Base-by-base conservation (phyloP, 441 rosid species). In the Eutrema salsugineum region DNA sequence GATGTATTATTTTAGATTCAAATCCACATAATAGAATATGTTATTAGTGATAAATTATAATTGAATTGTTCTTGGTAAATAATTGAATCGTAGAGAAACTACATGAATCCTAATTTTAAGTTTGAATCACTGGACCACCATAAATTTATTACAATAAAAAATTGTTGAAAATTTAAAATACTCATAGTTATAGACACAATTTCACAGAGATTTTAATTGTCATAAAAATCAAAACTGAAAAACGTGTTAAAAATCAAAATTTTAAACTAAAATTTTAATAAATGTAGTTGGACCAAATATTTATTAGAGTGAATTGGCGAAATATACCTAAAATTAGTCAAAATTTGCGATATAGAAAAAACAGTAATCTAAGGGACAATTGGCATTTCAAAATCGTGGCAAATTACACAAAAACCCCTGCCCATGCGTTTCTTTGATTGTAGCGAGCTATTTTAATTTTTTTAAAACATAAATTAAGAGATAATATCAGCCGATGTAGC, bases 241-340 rank as follows among this genome's bases (percentile, higher is more conserved):
- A 62, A 50, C 33, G 27, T 64, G 43, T n/a, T 4, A 27, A 16
- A 48, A 12, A 0, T 3, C 0, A 9, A 30, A 55, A 12, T 1
- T 5, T 12, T 9, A 24, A 38, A 38, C 11, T 12, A 30, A 20
- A 32, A 15, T 0, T 27, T 27, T 17, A 40, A 24, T 48, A 49
- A 65, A 66, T 38, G 56, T 4, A 66, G 62, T 32, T 58, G 68
- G 78, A 59, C 62, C 49, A 59, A 59, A 49, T 58, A 67, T 15
- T 35, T 15, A 56, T 40, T 20, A n/a, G n/a, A n/a, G n/a, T n/a
- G n/a, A n/a, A n/a, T n/a, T n/a, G n/a, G n/a, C n/a, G n/a, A n/a
- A n/a, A n/a, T n/a, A n/a, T n/a, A n/a, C n/a, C n/a, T n/a, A n/a
- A n/a, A n/a, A n/a, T n/a, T n/a, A n/a, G n/a, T n/a, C n/a, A n/a